phyloP scores from a whole-genome alignment of 805 yeast genomes.

The Isabelozyma heimii region DNA sequence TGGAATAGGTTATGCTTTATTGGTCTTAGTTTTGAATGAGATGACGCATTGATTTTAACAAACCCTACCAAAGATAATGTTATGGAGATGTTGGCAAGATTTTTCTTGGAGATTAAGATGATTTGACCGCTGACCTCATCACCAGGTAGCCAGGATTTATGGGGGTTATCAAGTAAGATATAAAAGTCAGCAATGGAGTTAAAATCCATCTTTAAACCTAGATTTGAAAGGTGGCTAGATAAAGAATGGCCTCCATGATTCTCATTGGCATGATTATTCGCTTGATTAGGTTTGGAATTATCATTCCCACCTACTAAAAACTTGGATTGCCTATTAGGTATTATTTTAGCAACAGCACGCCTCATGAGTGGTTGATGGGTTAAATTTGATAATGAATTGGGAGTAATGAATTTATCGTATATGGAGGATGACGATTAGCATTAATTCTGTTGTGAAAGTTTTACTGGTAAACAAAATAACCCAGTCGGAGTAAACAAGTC shows the following conservation, averaged over 20 bases:
- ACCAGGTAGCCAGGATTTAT: conserved; percentile 75
- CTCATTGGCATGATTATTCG: not conserved
- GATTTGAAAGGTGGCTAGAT: conserved; percentile 3
- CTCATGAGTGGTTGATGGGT: conserved; percentile 31
- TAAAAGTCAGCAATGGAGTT: conserved; percentile 61
- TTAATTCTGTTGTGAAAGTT: not conserved
- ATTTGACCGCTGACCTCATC: conserved; percentile 68
- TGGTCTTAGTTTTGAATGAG: conserved; percentile 53
- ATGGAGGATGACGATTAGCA: not conserved
- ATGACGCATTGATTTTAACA: conserved; percentile 52
- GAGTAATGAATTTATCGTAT: not conserved
- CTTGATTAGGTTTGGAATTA: not conserved
- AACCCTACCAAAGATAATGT: conserved; percentile 55
- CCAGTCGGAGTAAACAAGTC: not conserved
- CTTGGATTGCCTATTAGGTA: conserved; percentile 16
- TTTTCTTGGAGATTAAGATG: conserved; percentile 53
- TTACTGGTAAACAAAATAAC: not conserved
- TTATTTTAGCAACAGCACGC: conserved; percentile 48
- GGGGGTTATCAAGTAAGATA: conserved; percentile 71
- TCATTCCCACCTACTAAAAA: not conserved
- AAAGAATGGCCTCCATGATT: not conserved
- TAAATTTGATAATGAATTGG: not conserved
- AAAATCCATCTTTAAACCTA: conserved; percentile 29
- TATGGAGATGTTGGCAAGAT: conserved; percentile 51
- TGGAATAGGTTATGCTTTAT: conserved; percentile 53